Conservation (phyloP, 305 asterid genomes). For the Solanum hybrid region DNA sequence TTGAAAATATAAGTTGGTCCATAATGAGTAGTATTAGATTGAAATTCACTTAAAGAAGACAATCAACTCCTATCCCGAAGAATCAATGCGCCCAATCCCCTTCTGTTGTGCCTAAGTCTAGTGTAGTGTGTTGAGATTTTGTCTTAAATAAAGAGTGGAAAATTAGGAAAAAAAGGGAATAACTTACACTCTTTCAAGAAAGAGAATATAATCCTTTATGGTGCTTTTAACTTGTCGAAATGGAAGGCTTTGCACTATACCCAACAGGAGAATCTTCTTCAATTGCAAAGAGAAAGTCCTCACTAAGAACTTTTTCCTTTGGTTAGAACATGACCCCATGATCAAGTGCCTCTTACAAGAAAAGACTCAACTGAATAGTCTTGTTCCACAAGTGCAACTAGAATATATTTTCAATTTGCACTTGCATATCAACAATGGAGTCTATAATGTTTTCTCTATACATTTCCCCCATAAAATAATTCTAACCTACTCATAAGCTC, state of each 20-base stretch:
- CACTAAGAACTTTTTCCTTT: not conserved
- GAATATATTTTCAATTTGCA: not conserved
- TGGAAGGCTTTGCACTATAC: not conserved
- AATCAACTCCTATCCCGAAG: not conserved
- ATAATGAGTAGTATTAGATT: not conserved
- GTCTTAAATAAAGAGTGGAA: not conserved
- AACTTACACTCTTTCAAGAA: not conserved
- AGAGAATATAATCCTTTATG: not conserved
- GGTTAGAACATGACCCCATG: not conserved
- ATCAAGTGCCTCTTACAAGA: not conserved
- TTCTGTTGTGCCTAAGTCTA: no score
- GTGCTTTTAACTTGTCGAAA: not conserved
- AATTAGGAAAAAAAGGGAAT: not conserved
- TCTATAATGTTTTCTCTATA: not conserved
- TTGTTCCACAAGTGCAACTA: not conserved
- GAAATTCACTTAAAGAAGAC: not conserved
- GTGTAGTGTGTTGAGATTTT: not conserved
- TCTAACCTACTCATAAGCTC: not conserved
- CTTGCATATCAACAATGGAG: not conserved
- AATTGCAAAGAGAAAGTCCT: not conserved
- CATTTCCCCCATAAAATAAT: not conserved
- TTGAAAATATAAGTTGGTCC: not conserved
- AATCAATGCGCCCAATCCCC: not conserved
- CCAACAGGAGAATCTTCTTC: not conserved
- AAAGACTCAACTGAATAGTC: not conserved